A percentile compares a stretch with the other conserved stretches of the same genome.
These are phyloP conservation scores for Pholiota adiposa DNA, from an alignment of 1,284 basidiomycete species.

Conservation along the genomic window DNA sequence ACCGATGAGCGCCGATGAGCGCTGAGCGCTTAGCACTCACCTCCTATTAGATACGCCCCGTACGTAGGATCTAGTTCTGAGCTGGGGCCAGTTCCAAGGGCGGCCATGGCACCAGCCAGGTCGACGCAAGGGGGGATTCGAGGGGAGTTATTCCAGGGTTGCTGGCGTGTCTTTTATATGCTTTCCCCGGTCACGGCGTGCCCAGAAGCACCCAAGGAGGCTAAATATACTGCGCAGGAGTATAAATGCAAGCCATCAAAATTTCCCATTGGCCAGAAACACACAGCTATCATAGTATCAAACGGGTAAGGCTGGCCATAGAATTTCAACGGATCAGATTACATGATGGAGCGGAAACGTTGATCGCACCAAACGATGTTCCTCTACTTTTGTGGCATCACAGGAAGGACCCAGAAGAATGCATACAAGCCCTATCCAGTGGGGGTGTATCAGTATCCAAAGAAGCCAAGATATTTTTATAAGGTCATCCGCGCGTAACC, in stretches of 20 bases:
- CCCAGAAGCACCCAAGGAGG: not conserved
- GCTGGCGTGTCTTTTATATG: not conserved
- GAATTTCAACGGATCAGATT: not conserved
- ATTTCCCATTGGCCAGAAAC: not conserved
- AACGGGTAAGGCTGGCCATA: not conserved
- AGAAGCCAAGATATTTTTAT: not conserved
- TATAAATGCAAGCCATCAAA: not conserved
- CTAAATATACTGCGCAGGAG: not conserved
- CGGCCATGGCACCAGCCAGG: not conserved
- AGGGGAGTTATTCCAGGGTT: not conserved
- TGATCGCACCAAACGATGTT: not conserved
- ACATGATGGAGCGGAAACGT: not conserved
- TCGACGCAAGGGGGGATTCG: not conserved
- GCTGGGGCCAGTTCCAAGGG: slow-evolving; percentile 11
- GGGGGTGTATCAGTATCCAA: not conserved
- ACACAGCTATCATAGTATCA: not conserved
- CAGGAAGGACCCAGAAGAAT: not conserved
- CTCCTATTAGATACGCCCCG: slow-evolving; percentile 19
- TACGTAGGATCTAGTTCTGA: slow-evolving; percentile 18
- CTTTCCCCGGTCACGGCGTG: not conserved
- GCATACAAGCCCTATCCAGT: not conserved
- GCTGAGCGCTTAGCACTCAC: slow-evolving; percentile 1
- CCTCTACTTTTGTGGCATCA: not conserved
- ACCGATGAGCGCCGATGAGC: not conserved
- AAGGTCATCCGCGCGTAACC: not conserved